These are phyloP conservation scores for Oidium heveae DNA, from an alignment of 2,329 filamentous ascomycete genomes.

Conservation along the genomic window DNA sequence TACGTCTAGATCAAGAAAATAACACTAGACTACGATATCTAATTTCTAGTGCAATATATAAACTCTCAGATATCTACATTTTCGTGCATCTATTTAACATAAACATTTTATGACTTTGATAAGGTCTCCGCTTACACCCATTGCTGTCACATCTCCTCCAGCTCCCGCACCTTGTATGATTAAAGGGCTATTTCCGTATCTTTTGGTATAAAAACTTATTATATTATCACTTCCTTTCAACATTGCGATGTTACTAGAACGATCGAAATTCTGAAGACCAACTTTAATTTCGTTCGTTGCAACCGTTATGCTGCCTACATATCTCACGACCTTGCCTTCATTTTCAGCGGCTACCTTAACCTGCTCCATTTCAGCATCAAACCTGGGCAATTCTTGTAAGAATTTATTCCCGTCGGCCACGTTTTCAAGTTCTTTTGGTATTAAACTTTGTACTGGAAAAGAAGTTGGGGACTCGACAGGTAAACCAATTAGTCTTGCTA, in stretches of 20 bases:
- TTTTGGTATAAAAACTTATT: slow-evolving; percentile 92
- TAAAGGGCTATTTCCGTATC: slow-evolving; percentile 73
- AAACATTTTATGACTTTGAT: slow-evolving; percentile 57
- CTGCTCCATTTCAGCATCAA: slow-evolving; percentile 74
- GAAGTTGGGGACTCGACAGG: slow-evolving; percentile 59
- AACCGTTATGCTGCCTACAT: slow-evolving; percentile 82
- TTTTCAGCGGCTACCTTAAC: slow-evolving; percentile 65
- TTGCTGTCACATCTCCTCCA: slow-evolving; percentile 85
- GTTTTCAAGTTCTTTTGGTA: slow-evolving; percentile 64
- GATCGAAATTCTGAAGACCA: slow-evolving; percentile 70
- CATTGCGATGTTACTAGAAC: slow-evolving; percentile 71
- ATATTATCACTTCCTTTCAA: slow-evolving; percentile 97
- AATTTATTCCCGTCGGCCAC: slow-evolving; percentile 64
- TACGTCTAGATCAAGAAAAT: background rate
- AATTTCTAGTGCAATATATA: background rate
- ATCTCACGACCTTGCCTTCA: slow-evolving; percentile 77
- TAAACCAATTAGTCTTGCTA: slow-evolving; percentile 65
- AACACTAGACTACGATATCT: background rate
- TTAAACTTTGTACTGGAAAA: slow-evolving; percentile 85
- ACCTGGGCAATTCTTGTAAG: slow-evolving; percentile 51
- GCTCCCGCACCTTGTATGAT: slow-evolving; percentile 90
- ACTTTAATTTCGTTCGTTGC: slow-evolving; percentile 65
- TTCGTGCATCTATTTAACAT: slow-evolving; percentile 2
- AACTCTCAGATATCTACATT: background rate
- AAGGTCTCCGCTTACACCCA: slow-evolving; percentile 88